These are phyloP conservation scores for Populus davidiana DNA, from an alignment of 345 rosid genomes.

Conservation along the genomic window DNA sequence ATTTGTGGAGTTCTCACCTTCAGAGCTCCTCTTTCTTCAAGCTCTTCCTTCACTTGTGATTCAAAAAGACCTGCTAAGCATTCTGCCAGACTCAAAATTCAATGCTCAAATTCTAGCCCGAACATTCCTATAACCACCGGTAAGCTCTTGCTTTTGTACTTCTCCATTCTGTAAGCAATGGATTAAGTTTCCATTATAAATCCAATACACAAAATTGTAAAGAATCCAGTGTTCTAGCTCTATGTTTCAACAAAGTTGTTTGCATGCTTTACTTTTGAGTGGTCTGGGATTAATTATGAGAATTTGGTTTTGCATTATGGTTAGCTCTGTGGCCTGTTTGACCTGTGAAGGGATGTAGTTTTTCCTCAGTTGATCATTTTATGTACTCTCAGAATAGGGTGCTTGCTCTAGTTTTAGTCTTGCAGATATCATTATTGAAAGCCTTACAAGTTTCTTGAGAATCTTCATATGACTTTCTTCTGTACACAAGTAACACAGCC, in stretches of 20 bases:
- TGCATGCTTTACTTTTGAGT: not conserved
- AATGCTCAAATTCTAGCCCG: constrained; percentile 31
- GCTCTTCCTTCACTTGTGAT: constrained; percentile 9
- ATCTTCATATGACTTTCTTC: too few species aligned
- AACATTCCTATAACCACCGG: constrained; percentile 23
- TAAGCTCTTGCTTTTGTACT: not conserved
- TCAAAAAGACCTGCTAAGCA: constrained; percentile 11
- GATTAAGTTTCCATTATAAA: not conserved
- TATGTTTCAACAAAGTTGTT: not conserved
- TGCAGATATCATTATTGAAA: too few species aligned
- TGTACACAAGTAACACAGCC: too few species aligned
- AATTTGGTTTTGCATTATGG: too few species aligned
- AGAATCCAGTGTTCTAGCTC: not conserved
- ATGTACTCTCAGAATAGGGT: too few species aligned
- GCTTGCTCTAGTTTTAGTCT: too few species aligned
- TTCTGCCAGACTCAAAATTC: constrained; percentile 4
- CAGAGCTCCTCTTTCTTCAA: constrained; percentile 16
- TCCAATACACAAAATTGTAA: not conserved
- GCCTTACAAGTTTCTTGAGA: too few species aligned
- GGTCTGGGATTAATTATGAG: not conserved
- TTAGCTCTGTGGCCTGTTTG: too few species aligned
- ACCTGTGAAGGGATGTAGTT: too few species aligned
- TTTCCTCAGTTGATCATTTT: too few species aligned
- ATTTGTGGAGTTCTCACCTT: constrained; percentile 22
- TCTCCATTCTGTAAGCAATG: not conserved